Conservation (phyloP, 805 yeast genomes). For the Groenewaldozyma tartarivorans region DNA sequence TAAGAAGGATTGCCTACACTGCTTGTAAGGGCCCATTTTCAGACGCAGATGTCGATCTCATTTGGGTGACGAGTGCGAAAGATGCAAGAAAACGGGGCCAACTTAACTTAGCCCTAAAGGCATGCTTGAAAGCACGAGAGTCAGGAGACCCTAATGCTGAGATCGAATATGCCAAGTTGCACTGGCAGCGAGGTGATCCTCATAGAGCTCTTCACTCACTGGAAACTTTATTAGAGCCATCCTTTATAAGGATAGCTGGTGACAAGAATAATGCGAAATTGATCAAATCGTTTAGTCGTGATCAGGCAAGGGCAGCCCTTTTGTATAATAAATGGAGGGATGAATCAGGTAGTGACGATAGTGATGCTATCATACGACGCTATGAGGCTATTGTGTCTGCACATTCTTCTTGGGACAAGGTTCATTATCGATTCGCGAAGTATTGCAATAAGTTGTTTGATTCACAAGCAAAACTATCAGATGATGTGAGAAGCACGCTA, state of each 20-base stretch:
- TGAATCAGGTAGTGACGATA: conserved; percentile 70
- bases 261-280: not conserved
- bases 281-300: conserved; percentile 3
- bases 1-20: conserved; percentile 43
- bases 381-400: conserved; percentile 50
- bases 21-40: conserved; percentile 19
- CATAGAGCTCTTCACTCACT: conserved; percentile 70
- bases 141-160: conserved; percentile 17
- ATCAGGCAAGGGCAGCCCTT: conserved; percentile 43
- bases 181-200: conserved; percentile 87
- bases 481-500: conserved; percentile 14
- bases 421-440: conserved; percentile 70
- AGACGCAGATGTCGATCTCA: conserved; percentile 30
- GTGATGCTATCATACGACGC: conserved; percentile 60
- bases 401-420: conserved; percentile 61
- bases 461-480: conserved; percentile 40
- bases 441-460: conserved; percentile 73
- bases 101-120: conserved; percentile 61
- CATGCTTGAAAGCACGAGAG: conserved; percentile 46
- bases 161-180: conserved; percentile 66
- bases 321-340: conserved; percentile 87
- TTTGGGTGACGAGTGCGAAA: conserved; percentile 51
- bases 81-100: conserved; percentile 61
- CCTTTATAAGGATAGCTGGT: conserved; percentile 8
- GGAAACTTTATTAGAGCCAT: conserved; percentile 29